Conservation (phyloP, 805 yeast species). For the Candida koratica region DNA sequence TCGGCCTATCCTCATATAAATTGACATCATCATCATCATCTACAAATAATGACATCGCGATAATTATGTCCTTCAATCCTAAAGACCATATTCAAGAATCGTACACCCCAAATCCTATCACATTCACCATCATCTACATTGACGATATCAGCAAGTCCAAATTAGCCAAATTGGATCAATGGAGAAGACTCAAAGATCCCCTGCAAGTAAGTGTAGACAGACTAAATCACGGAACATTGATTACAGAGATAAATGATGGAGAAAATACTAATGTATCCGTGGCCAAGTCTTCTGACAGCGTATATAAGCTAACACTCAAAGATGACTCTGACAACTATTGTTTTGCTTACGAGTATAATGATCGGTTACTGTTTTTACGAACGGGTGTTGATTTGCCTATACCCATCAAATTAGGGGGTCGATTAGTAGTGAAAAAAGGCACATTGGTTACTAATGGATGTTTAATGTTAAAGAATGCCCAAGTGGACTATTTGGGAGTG, state of each 20-base stretch:
- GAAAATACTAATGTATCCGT: slow-evolving; percentile 29
- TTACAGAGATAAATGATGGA: slow-evolving; percentile 45
- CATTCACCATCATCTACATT: slow-evolving; percentile 56
- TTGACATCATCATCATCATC: slow-evolving; percentile 19
- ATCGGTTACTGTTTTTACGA: slow-evolving; percentile 48
- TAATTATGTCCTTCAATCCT: slow-evolving; percentile 10
- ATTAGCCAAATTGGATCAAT: slow-evolving; percentile 51
- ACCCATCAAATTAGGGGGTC: slow-evolving; percentile 53
- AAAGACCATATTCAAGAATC: slow-evolving; percentile 13
- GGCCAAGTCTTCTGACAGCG: background rate
- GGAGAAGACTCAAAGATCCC: slow-evolving; percentile 50
- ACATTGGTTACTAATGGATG: slow-evolving; percentile 47
- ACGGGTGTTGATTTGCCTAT: slow-evolving; percentile 26
- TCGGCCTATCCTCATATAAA: too few relatives aligned
- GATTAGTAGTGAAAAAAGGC: slow-evolving; percentile 47
- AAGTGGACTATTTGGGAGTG: slow-evolving; percentile 32
- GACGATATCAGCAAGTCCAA: slow-evolving; percentile 51
- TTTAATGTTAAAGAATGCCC: slow-evolving; percentile 30
- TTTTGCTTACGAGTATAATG: slow-evolving; percentile 54
- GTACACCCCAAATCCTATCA: slow-evolving; percentile 16
- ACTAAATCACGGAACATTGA: slow-evolving; percentile 33
- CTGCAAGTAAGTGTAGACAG: slow-evolving; percentile 60
- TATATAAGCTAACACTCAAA: slow-evolving; percentile 54
- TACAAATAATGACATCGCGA: slow-evolving; percentile 27
- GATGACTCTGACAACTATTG: slow-evolving; percentile 48